Evolutionary conservation across 225 moss, liverwort and hornwort species (phyloP).

Genomic region (Antitrichia curtipendula): DNA sequence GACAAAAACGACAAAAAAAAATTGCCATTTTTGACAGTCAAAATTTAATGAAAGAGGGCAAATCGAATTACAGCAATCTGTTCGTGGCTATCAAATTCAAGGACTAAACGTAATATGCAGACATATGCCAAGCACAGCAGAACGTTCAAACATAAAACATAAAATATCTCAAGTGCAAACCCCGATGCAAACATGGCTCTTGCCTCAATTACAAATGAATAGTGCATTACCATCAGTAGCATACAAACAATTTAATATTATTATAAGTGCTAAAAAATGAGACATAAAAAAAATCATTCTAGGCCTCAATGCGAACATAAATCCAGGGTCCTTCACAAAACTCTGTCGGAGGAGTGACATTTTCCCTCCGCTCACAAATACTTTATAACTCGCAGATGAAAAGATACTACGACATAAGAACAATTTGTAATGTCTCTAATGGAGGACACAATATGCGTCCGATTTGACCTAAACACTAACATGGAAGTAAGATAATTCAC

Average conservation of each 20-base stretch:
- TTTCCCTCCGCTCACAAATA: constrained; percentile 16
- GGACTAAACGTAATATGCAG: background rate
- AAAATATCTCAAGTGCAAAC: background rate
- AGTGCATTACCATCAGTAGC: background rate
- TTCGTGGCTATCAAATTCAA: background rate
- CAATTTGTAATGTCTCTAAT: background rate
- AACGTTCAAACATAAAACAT: background rate
- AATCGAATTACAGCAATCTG: background rate
- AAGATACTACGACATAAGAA: background rate
- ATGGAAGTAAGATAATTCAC: background rate
- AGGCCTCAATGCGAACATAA: background rate
- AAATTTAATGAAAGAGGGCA: background rate
- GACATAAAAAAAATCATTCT: background rate
- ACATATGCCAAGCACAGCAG: background rate
- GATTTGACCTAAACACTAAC: background rate
- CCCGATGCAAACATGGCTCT: background rate
- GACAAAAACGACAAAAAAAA: background rate
- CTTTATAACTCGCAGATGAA: background rate
- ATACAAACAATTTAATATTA: background rate
- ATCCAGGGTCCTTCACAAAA: background rate
- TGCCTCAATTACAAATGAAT: background rate
- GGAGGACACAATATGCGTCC: constrained; percentile 17
- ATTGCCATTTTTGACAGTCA: background rate
- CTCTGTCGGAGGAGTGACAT: constrained; percentile 11
- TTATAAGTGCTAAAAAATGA: background rate